Percentiles rank a stretch among this genome's conserved stretches.
Evolutionary conservation across 352 stramenopile genomes (phyloP).

Genomic region (Phytopythium boreale): DNA sequence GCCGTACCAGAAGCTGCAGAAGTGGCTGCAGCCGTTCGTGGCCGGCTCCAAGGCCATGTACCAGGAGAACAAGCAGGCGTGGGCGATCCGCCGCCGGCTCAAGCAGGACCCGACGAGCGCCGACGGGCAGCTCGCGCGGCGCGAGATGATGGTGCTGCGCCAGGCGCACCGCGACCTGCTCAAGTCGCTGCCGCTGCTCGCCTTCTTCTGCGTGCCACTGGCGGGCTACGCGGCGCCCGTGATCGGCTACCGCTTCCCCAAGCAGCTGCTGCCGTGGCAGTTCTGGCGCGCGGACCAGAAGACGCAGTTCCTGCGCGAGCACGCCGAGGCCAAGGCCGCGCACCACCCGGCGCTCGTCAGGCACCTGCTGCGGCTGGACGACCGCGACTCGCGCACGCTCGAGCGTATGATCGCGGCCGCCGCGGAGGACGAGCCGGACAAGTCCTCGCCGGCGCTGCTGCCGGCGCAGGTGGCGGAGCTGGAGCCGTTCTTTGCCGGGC

Average conservation of each 20-base stretch:
- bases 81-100: conserved; percentile 56
- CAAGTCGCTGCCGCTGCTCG: conserved; percentile 77
- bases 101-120: conserved; percentile 25
- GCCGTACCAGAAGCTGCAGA: conserved; percentile 75
- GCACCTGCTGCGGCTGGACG: conserved; percentile 60
- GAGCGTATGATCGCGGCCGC: conserved; percentile 40
- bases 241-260: conserved; percentile 83
- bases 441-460: conserved; percentile 23
- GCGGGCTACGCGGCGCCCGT: conserved; percentile 73
- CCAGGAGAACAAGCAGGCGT: conserved; percentile 75
- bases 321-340: conserved; percentile 41
- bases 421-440: conserved; percentile 4
- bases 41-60: conserved; percentile 66
- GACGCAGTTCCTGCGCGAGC: conserved; percentile 76
- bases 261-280: conserved; percentile 81
- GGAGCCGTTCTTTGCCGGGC: conserved; percentile 62
- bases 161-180: conserved; percentile 80
- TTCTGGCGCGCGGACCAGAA: conserved; percentile 85
- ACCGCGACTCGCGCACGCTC: conserved; percentile 42
- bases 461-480: conserved; percentile 61
- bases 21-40: conserved; percentile 82
- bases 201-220: conserved; percentile 70
- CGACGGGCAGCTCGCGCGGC: conserved; percentile 37
- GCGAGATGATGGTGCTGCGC: conserved; percentile 80
- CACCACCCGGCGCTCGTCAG: conserved; percentile 63